A percentile compares a stretch with the other conserved stretches of the same genome.
Conservation (phyloP, 2,329 filamentous ascomycete genomes). For the Fusarium cyanostomum region DNA sequence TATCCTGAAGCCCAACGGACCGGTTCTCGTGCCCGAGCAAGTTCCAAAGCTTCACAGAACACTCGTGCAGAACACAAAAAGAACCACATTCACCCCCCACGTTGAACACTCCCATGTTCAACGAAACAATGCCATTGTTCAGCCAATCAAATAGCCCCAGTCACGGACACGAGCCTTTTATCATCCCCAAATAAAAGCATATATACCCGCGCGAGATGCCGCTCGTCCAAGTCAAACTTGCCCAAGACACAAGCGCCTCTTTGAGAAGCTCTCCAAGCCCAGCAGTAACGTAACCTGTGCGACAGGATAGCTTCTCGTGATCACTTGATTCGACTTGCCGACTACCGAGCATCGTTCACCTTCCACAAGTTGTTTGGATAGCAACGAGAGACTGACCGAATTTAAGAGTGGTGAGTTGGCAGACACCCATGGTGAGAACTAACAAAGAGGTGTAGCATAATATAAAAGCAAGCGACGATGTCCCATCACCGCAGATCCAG, state of each 20-base stretch:
- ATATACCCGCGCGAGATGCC: slow-evolving; percentile 8
- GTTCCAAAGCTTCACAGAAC: slow-evolving; percentile 1
- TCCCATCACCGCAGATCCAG: slow-evolving; percentile 10
- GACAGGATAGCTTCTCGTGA: slow-evolving; percentile 36
- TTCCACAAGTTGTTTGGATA: slow-evolving; percentile 14
- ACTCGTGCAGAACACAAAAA: slow-evolving; percentile 4
- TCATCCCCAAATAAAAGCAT: not conserved
- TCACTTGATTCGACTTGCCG: slow-evolving; percentile 6
- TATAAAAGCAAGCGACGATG: slow-evolving; percentile 9
- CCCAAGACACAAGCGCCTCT: slow-evolving; percentile 6
- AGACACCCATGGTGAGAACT: slow-evolving; percentile 20
- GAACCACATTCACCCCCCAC: slow-evolving; percentile 12
- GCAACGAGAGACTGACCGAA: not conserved
- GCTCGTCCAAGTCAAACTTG: not conserved
- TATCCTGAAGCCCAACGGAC: not conserved
- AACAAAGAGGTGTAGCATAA: slow-evolving; percentile 13
- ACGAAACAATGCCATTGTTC: slow-evolving; percentile 19
- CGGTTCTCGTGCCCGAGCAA: slow-evolving; percentile 9
- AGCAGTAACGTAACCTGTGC: slow-evolving; percentile 35
- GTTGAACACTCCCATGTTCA: slow-evolving; percentile 17
- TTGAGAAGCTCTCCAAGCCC: slow-evolving; percentile 9
- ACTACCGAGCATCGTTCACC: slow-evolving; percentile 19
- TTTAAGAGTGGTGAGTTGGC: slow-evolving; percentile 8
- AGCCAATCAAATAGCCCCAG: not conserved
- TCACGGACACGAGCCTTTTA: not conserved